phyloP scores from a whole-genome alignment of 2,329 filamentous ascomycete genomes.

The Arthroderma sp. region DNA sequence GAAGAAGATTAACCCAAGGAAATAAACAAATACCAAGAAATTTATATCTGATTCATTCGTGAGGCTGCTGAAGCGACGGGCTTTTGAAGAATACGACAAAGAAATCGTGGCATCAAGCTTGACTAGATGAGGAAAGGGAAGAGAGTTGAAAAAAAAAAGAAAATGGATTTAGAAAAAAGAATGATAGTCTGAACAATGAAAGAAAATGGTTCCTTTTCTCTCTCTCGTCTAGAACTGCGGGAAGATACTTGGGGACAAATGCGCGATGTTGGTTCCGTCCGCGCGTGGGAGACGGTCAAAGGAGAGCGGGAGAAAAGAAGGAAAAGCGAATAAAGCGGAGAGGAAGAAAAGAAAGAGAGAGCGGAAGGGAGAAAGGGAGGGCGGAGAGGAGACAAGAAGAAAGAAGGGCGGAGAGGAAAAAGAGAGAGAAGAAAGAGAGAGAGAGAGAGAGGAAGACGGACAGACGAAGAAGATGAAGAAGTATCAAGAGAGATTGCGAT shows the following conservation, averaged over 20 bases:
- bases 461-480: slow-evolving; percentile 4
- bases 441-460: slow-evolving; percentile 1
- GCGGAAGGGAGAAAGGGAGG: slow-evolving; percentile 1
- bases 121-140: neutral
- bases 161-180: neutral
- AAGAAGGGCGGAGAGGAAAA: neutral
- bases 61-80: neutral
- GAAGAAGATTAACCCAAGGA: neutral
- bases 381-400: slow-evolving; percentile 2
- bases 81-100: slow-evolving; percentile 3
- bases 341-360: slow-evolving; percentile 4
- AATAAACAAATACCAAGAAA: neutral
- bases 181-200: slow-evolving; percentile 2
- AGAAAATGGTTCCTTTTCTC: neutral
- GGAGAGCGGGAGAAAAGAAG: neutral
- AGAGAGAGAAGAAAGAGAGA: slow-evolving; percentile 1
- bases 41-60: slow-evolving; percentile 5
- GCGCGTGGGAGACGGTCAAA: slow-evolving; percentile 1
- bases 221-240: no score
- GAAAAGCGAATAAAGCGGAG: slow-evolving; percentile 3
- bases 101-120: slow-evolving; percentile 1
- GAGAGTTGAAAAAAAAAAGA: neutral
- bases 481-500: neutral
- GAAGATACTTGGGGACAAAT: neutral
- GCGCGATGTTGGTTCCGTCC: neutral